These are phyloP conservation scores for Senecio squalidus DNA, from an alignment of 140 eudicot species.

Conservation along the genomic window DNA sequence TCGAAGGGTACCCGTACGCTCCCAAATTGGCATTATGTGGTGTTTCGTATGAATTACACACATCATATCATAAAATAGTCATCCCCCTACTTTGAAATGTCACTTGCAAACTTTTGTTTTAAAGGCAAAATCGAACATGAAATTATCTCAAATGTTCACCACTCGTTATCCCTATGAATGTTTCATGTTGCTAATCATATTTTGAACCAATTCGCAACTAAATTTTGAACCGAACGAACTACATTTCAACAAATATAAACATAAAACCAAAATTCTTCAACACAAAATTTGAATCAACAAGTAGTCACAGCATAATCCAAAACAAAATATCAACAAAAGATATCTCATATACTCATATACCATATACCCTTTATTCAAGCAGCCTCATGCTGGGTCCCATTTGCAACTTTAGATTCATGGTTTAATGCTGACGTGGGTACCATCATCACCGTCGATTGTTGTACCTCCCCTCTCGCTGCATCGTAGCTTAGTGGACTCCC, in stretches of 20 bases:
- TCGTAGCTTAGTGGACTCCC: constrained; percentile 30
- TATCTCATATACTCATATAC: constrained; percentile 19
- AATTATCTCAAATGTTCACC: too few species aligned
- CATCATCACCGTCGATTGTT: constrained; percentile 27
- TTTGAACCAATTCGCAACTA: too few species aligned
- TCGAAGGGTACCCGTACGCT: background rate
- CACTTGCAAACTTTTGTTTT: background rate
- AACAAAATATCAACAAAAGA: constrained; percentile 12
- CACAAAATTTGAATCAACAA: too few species aligned
- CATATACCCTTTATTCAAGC: constrained; percentile 10
- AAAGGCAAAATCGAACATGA: too few species aligned
- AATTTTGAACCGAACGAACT: too few species aligned
- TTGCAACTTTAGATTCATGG: constrained; percentile 19
- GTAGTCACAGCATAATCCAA: constrained; percentile 3
- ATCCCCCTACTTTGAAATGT: background rate
- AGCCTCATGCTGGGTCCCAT: constrained; percentile 27
- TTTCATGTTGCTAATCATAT: too few species aligned
- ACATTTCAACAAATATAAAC: too few species aligned
- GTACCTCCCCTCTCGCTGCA: constrained; percentile 13
- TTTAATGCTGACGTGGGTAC: constrained; percentile 18
- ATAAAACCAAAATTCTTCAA: too few species aligned
- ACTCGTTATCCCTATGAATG: too few species aligned
- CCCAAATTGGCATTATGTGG: constrained; percentile 1
- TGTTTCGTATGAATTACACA: background rate
- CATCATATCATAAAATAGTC: background rate